Conservation (phyloP, 805 yeast species). For the Saccharomycodes ludwigii region DNA sequence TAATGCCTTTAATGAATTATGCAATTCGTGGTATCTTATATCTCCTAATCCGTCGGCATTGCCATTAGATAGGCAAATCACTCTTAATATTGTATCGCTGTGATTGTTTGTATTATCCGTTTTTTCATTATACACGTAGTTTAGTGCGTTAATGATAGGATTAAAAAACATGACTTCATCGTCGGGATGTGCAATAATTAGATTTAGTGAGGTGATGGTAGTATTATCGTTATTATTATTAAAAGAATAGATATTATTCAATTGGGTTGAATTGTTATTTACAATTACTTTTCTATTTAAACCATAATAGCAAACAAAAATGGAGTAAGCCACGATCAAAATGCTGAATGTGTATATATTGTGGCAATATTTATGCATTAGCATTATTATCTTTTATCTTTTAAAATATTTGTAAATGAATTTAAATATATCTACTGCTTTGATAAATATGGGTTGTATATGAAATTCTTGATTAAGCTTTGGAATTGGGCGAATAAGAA, state of each 20-base stretch:
- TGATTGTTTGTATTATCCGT: slow-evolving; percentile 2
- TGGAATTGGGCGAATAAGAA: no score
- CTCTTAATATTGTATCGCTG: slow-evolving; percentile 23
- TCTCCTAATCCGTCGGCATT: slow-evolving; percentile 64
- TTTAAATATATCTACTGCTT: no score
- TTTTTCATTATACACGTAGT: slow-evolving; percentile 37
- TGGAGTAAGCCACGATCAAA: no score
- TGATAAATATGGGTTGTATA: no score
- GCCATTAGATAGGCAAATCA: slow-evolving; percentile 70
- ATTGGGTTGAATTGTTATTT: no score
- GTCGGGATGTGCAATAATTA: slow-evolving; percentile 90
- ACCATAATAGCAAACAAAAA: background rate
- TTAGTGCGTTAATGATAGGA: slow-evolving; percentile 53
- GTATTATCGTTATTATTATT: no score
- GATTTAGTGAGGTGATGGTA: slow-evolving; percentile 22
- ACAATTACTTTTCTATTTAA: background rate
- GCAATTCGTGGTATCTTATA: slow-evolving; percentile 48
- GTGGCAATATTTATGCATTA: no score
- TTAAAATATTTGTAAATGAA: no score
- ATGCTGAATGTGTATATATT: no score
- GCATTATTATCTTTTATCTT: no score
- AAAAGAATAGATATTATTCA: no score
- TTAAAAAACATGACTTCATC: slow-evolving; percentile 97
- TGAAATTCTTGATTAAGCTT: no score
- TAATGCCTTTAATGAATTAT: slow-evolving; percentile 13